Base-by-base conservation (phyloP, 2,329 filamentous ascomycete genomes). In the Apiospora hydei region DNA sequence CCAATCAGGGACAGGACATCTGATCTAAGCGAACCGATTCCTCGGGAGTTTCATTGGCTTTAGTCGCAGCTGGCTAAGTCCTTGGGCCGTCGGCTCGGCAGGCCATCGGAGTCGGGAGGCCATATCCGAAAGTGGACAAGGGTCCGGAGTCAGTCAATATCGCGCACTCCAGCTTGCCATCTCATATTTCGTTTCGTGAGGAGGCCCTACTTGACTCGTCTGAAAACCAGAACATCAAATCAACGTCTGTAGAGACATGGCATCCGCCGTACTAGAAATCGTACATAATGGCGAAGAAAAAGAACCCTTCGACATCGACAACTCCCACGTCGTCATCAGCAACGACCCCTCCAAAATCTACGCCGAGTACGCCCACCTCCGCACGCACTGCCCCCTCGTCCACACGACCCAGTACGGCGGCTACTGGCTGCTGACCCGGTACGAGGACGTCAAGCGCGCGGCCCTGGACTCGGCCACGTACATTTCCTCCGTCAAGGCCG, bases 351-450 rank as follows among this genome's bases (percentile, higher is more conserved):
- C 66, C 14, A 67, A 72, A 57, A 76, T 77, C 13, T 73, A 76
- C 57, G 67, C 68, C 24, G 75, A 77, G 34, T 77, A 77, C 68
- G 71, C 71, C 47, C 64, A 73, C 34, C 72, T 77, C 34, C 74
- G 74, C 14, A 53, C 71, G 13, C 49, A 72, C 34, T 77, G 75
- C 46, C 75, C 75, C 1, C 30, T 77, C 1, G 70, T 73, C 21
- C 71, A 75, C 57, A 77, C 75, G 18, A 74, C 8, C 2, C 72
- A 74, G 46, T 77, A 75, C 67, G 72, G 72, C 5, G 75, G 75
- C 24, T 77, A 77, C 51, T 76, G 74, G 72, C 74, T 76, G 30
- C 71, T 77, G 53, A 77, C 75, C 21, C 74, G 75, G 13, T 76
- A 77, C 51, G 69, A 73, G 18, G 73, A 77, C 47, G 72, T 76